Base-by-base conservation (phyloP, 2,329 filamentous ascomycete species). In the Clarireedia monteithiana region DNA sequence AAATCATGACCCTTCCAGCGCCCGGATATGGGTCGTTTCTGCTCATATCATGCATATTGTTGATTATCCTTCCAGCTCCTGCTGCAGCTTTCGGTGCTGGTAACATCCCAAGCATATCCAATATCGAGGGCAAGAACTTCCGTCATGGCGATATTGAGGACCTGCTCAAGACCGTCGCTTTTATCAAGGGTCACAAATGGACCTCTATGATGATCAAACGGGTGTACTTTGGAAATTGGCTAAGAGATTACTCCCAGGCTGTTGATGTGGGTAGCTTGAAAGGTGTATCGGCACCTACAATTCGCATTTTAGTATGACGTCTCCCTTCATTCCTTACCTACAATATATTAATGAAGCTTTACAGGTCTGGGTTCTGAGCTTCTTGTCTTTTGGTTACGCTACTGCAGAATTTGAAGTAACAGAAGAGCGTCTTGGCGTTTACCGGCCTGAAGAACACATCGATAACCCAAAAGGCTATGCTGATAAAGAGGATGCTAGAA, bases 381-480 rank as follows among this genome's bases (percentile, higher is more conserved):
- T 92, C 71, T 77, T 92, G 71, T 83, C 84, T 39, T 89, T 91
- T 70, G 89, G 89, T 38, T 92, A 91, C 72, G 89, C 88, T n/a
- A 92, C 89, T 1, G 86, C 81, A 48, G 89, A 92, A 67, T 94
- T 91, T 64, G 89, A 92, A 66, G 88, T 92, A 47, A 92, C 88
- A 1, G 81, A 86, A 42, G 88, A 92, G 59, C 81, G 88, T 38
- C 77, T 94, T 20, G 89, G 89, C 26, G 85, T 88, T 60, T 94
- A 94, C 71, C 81, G 89, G 34, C 87, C 89, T 0, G 89, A 92
- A 67, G 79, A 84, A 66, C 80, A 85, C 67, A 83, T 86, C 64
- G 84, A 88, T 67, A 94, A 92, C 69, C 89, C 89, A 7, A 85
- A 63, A 60, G 88, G 87, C 60, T 95, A 96, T 68, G 89, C 88